These are phyloP conservation scores for Pythium myriotylum DNA, from an alignment of 352 stramenopile species.

Conservation along the genomic window DNA sequence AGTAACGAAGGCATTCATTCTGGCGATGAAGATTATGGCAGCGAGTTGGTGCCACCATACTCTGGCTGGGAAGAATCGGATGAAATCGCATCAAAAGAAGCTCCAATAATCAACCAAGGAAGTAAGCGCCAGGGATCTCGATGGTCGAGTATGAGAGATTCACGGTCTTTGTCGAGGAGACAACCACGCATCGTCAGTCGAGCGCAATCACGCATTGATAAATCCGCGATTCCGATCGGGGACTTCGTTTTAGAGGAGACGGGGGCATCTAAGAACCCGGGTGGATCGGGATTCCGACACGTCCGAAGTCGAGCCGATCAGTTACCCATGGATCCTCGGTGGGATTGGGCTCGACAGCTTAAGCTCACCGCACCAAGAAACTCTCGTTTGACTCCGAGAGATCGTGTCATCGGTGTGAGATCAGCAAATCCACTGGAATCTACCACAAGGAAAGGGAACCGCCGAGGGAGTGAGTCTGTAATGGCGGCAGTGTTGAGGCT, in stretches of 20 bases:
- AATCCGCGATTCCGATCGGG: slow-evolving; percentile 14
- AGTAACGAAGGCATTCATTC: neutral
- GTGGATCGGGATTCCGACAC: slow-evolving; percentile 22
- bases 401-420: no score
- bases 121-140: neutral
- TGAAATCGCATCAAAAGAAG: neutral
- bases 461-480: slow-evolving; percentile 21
- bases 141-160: neutral
- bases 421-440: neutral
- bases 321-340: slow-evolving; percentile 21
- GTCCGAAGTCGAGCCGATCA: slow-evolving; percentile 5
- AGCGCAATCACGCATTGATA: slow-evolving; percentile 21
- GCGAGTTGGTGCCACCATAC: neutral
- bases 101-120: neutral
- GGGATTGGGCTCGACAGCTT: slow-evolving; percentile 27
- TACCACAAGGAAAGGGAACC: neutral
- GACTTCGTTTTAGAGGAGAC: slow-evolving; percentile 2
- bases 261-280: neutral
- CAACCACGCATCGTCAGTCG: neutral
- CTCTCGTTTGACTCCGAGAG: no score
- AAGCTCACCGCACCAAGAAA: slow-evolving; percentile 7
- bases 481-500: slow-evolving; percentile 56
- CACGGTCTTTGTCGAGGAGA: slow-evolving; percentile 1
- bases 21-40: slow-evolving; percentile 9
- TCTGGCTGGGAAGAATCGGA: no score